A percentile compares a stretch with the other conserved stretches of the same genome.
These are phyloP conservation scores for Clavulina sp. DNA, from an alignment of 768 basidiomycete species.

Conservation along the genomic window DNA sequence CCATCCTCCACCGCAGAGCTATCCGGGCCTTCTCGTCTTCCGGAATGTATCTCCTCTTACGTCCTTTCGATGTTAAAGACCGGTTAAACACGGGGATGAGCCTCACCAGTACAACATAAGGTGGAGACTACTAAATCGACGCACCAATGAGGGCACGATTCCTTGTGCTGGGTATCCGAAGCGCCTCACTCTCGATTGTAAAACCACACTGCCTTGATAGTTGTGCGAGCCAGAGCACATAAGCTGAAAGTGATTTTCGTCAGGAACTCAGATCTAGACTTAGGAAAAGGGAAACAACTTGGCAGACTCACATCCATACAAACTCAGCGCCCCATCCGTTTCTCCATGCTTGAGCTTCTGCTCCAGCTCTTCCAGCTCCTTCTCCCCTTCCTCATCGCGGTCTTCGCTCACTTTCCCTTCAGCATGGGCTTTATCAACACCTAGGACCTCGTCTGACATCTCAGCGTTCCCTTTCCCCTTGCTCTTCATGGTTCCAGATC, in stretches of 20 bases:
- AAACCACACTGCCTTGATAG: conserved; percentile 64
- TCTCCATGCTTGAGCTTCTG: not conserved
- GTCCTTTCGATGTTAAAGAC: conserved; percentile 11
- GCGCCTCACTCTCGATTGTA: conserved; percentile 66
- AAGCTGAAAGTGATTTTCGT: conserved; percentile 25
- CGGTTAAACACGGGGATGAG: too few species aligned
- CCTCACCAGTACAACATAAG: conserved; percentile 1
- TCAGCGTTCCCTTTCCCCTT: conserved; percentile 26
- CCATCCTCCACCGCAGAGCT: too few species aligned
- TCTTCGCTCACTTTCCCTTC: not conserved
- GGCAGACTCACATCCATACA: not conserved
- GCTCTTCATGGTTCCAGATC: conserved; percentile 38
- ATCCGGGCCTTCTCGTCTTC: conserved; percentile 21
- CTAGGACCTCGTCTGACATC: not conserved
- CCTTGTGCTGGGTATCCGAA: conserved; percentile 84
- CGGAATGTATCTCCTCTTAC: conserved; percentile 16
- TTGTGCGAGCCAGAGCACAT: conserved; percentile 72
- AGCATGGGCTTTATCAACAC: not conserved
- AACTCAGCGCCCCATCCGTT: not conserved
- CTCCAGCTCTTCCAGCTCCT: not conserved
- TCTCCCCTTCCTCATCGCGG: not conserved
- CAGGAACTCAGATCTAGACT: not conserved
- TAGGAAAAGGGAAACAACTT: not conserved
- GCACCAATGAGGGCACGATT: conserved; percentile 84
- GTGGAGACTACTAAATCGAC: conserved; percentile 15